Base-by-base conservation (phyloP, 768 basidiomycete species). In the Russula sp. region DNA sequence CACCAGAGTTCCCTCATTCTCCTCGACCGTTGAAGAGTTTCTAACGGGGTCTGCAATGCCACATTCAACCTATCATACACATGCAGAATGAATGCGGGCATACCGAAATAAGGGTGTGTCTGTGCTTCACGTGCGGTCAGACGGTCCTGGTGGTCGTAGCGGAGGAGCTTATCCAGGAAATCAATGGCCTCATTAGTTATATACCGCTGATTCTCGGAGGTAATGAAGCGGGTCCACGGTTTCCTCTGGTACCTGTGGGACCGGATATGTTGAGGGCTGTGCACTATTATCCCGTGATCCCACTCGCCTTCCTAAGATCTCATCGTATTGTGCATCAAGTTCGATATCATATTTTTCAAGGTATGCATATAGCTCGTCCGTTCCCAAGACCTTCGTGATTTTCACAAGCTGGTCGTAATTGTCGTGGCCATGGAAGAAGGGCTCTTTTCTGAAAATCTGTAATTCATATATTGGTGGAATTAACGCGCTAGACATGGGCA, bases 381-480 rank as follows among this genome's bases (percentile, higher is more conserved):
- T 98, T 48, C 96, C 96, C 63, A 98, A 80, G 53, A 98, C 94
- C 77, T 98, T 98, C 58, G 93, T 87, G 66, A 98, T 98, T 77
- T 97, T 98, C 71, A 96, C 95, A 61, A 98, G 78, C 72, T 98
- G 96, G 75, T 98, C 96, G 70, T 96, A 96, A 75, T 98, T 98
- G 75, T 98, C 95, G 71, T 97, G 95, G 16, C 96, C 96, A 70
- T 98, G 96, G 83, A 98, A 98, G 78, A 98, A 97, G 25, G 96
- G 96, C 73, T 98, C 96, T 74, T 98, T 98, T 68, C 96, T 86
- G 83, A 98, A 98, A 70, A 98, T 98, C 95, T 98, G 66, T 22
- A 56, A 57, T 35, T 45, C 47, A 29, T 58, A 39, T 36, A 43
- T 61, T 42, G 47, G 36, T 51, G 62, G 45, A 48, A 41, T 18